Conservation (phyloP, 2,329 filamentous ascomycete species). For the Akanthomyces dipterigenus region DNA sequence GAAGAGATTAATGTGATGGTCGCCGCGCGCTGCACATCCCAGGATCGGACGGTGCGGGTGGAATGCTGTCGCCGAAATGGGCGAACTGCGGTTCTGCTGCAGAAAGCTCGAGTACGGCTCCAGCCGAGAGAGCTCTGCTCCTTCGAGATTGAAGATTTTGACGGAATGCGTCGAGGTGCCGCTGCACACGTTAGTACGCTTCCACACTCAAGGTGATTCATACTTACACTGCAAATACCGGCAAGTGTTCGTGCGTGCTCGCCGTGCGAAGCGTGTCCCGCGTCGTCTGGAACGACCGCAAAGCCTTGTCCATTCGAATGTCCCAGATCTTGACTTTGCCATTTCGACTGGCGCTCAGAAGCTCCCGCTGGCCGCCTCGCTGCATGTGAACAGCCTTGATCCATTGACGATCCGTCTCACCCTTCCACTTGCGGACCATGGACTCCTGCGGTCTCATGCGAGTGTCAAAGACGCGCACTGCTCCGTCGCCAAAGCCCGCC, state of each 20-base stretch:
- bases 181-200: slow-evolving; percentile 36
- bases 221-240: slow-evolving; percentile 87
- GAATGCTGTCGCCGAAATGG: slow-evolving; percentile 86
- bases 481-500: slow-evolving; percentile 92
- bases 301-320: slow-evolving; percentile 74
- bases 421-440: slow-evolving; percentile 96
- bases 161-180: slow-evolving; percentile 84
- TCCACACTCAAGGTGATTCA: neutral
- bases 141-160: slow-evolving; percentile 87
- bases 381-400: slow-evolving; percentile 96
- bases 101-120: slow-evolving; percentile 90
- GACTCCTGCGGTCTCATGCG: slow-evolving; percentile 75
- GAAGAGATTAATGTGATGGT: slow-evolving; percentile 87
- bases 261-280: slow-evolving; percentile 74
- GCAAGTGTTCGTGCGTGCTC: slow-evolving; percentile 91
- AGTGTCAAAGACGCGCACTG: slow-evolving; percentile 89
- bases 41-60: slow-evolving; percentile 92
- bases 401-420: slow-evolving; percentile 80
- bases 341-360: slow-evolving; percentile 84
- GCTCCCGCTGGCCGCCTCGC: slow-evolving; percentile 83
- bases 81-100: slow-evolving; percentile 69
- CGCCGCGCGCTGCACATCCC: slow-evolving; percentile 77
- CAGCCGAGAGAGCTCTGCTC: slow-evolving; percentile 69
- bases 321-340: slow-evolving; percentile 96
- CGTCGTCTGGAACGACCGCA: slow-evolving; percentile 68